These are phyloP conservation scores for Clavulina sp. DNA, from an alignment of 768 basidiomycete genomes.

Conservation along the genomic window DNA sequence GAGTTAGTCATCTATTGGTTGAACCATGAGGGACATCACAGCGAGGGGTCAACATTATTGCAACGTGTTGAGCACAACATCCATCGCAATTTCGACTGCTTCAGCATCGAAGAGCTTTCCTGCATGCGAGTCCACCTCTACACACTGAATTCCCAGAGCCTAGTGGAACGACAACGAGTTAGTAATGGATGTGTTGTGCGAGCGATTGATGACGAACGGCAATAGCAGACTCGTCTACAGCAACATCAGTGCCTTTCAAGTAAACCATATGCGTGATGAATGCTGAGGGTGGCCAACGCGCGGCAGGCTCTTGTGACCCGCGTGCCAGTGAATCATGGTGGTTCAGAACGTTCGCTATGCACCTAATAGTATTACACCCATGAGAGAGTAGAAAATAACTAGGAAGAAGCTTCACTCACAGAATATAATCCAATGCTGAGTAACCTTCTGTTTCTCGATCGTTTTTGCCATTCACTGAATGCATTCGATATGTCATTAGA, in stretches of 20 bases:
- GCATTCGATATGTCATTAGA: no score
- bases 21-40: no score
- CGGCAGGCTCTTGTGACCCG: no score
- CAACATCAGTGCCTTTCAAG: slow-evolving; percentile 42
- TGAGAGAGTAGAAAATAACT: neutral
- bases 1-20: no score
- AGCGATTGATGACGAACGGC: slow-evolving; percentile 29
- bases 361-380: neutral
- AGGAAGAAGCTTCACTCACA: slow-evolving; percentile 24
- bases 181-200: neutral
- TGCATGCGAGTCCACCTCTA: neutral
- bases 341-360: neutral
- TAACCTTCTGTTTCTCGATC: slow-evolving; percentile 85
- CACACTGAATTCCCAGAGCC: neutral
- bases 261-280: slow-evolving; percentile 78
- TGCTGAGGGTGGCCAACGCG: no score
- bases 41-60: no score
- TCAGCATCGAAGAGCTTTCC: neutral
- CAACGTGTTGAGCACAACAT: no score
- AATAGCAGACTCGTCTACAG: slow-evolving; percentile 42
- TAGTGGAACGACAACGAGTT: neutral
- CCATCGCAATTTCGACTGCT: neutral
- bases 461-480: slow-evolving; percentile 65
- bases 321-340: no score
- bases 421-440: slow-evolving; percentile 67